Conservation (phyloP, 306 rosid species). For the Rosa rugosa region DNA sequence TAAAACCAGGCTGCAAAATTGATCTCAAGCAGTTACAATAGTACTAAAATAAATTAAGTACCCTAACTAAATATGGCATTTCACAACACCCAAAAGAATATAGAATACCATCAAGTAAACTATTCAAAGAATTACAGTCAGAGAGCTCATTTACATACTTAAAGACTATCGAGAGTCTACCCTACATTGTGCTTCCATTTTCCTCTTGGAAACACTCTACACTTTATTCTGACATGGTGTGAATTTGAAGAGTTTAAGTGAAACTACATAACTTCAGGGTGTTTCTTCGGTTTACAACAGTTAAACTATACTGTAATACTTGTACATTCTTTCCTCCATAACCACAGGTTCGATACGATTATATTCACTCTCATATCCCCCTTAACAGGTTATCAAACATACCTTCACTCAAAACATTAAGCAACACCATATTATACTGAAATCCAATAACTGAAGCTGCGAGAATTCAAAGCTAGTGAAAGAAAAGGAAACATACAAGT, state of each 20-base stretch:
- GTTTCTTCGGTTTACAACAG: neutral
- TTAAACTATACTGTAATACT: neutral
- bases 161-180: neutral
- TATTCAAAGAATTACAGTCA: neutral
- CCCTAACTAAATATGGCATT: neutral
- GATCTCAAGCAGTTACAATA: conserved; percentile 8
- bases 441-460: neutral
- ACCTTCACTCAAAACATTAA: conserved; percentile 1
- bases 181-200: neutral
- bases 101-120: neutral
- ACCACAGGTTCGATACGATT: neutral
- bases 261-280: neutral
- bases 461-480: neutral
- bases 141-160: neutral
- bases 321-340: neutral
- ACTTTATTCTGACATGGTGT: too few relatives aligned
- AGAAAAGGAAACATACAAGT: conserved; percentile 34
- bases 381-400: neutral
- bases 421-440: neutral
- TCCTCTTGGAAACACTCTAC: neutral
- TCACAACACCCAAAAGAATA: neutral
- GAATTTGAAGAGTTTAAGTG: too few relatives aligned
- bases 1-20: conserved; percentile 73
- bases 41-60: neutral
- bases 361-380: too few relatives aligned